Percentiles rank a stretch among this genome's conserved stretches.
phyloP scores from a whole-genome alignment of 345 rosid genomes.

The Heritiera fomes region DNA sequence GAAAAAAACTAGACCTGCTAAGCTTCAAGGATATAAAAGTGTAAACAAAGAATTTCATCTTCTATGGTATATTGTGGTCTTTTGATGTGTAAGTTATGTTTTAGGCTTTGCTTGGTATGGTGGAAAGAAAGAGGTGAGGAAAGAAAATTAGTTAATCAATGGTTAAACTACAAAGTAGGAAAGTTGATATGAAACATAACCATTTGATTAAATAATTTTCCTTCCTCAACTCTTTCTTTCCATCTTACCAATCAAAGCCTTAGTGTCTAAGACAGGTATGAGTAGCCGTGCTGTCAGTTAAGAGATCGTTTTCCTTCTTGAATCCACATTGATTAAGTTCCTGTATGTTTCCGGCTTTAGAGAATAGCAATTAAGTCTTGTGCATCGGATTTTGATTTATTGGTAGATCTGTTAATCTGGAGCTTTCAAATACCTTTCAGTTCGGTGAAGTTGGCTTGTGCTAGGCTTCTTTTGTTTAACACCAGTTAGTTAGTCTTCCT shows the following conservation, averaged over 20 bases:
- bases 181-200: no score
- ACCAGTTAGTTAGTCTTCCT: neutral
- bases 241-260: no score
- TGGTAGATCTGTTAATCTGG: neutral
- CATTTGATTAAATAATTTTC: no score
- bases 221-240: no score
- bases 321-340: neutral
- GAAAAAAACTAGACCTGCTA: neutral
- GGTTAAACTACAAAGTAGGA: no score
- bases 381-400: neutral
- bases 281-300: neutral
- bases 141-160: no score
- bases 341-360: neutral
- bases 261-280: neutral
- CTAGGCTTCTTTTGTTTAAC: neutral
- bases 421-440: neutral
- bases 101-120: no score
- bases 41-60: neutral
- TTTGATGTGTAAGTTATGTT: neutral
- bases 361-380: neutral
- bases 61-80: neutral
- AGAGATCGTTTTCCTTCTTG: neutral
- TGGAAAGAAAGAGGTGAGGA: no score
- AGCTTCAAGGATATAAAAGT: neutral
- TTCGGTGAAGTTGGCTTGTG: neutral